Percentiles rank a stretch among this genome's conserved stretches.
Evolutionary conservation across 768 basidiomycete genomes (phyloP).

Genomic region (Tylopilus balloui): DNA sequence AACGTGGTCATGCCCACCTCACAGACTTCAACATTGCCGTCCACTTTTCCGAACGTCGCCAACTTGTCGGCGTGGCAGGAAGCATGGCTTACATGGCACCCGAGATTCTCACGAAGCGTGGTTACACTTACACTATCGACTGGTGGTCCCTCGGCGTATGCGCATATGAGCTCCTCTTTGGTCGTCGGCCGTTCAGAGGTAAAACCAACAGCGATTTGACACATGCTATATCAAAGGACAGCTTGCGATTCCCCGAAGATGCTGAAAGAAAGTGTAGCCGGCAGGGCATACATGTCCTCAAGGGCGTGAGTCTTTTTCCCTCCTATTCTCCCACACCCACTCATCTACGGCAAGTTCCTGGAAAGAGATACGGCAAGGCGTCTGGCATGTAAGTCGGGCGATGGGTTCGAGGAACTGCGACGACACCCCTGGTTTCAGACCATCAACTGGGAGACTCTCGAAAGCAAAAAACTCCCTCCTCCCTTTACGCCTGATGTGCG

Average conservation of each 20-base stretch:
- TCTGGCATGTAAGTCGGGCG: conserved; percentile 77
- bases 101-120: conserved; percentile 85
- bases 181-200: conserved; percentile 88
- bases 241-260: conserved; percentile 86
- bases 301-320: conserved; percentile 55
- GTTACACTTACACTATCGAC: conserved; percentile 91
- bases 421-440: conserved; percentile 80
- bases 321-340: conserved; percentile 10
- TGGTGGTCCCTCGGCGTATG: conserved; percentile 98
- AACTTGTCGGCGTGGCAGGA: conserved; percentile 88
- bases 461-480: conserved; percentile 67
- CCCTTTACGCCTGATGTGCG: conserved; percentile 89
- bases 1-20: conserved; percentile 91
- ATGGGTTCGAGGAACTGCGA: conserved; percentile 76
- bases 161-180: conserved; percentile 88
- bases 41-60: conserved; percentile 83
- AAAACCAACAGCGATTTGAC: conserved; percentile 91
- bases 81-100: conserved; percentile 99
- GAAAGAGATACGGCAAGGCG: conserved; percentile 81
- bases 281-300: conserved; percentile 72
- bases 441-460: conserved; percentile 88
- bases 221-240: conserved; percentile 86
- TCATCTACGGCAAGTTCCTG: conserved; percentile 55
- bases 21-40: conserved; percentile 99
- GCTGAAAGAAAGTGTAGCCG: conserved; percentile 74